These are phyloP conservation scores for Leishmania braziliensis DNA, from an alignment of 208 protist genomes.

Conservation along the genomic window DNA sequence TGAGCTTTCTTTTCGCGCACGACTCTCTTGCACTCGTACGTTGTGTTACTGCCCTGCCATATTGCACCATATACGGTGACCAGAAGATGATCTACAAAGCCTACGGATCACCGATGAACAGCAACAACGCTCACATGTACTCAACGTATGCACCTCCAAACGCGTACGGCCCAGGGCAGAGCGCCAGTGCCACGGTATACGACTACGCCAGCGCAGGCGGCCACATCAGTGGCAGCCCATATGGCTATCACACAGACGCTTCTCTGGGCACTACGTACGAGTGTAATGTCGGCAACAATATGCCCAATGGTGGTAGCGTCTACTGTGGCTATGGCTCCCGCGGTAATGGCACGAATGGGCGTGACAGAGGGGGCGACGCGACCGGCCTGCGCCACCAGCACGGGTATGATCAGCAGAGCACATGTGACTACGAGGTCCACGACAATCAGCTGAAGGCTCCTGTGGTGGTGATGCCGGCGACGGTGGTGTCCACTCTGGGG, in stretches of 20 bases:
- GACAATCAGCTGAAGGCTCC: conserved; percentile 76
- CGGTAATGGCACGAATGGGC: conserved; percentile 3
- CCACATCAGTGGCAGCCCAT: conserved; percentile 14
- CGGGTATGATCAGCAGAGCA: conserved; percentile 13
- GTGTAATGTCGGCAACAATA: conserved; percentile 4
- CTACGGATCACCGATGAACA: conserved; percentile 8
- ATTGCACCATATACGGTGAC: conserved; percentile 15
- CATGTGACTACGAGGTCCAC: conserved; percentile 59
- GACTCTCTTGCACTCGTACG: not conserved
- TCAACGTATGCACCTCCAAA: not conserved
- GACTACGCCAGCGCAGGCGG: not conserved
- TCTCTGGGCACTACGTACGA: conserved; percentile 17
- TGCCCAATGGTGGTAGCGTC: not conserved
- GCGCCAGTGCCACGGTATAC: conserved; percentile 3
- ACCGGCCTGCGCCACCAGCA: not conserved
- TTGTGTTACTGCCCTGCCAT: not conserved
- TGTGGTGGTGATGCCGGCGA: conserved; percentile 45
- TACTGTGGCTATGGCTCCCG: conserved; percentile 2
- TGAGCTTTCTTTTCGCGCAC: not conserved
- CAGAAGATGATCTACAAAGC: conserved; percentile 28
- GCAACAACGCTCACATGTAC: not conserved
- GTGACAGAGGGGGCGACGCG: not conserved
- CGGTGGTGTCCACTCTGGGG: conserved; percentile 53
- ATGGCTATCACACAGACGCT: conserved; percentile 19
- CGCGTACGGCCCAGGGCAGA: not conserved